A percentile compares a stretch with the other conserved stretches of the same genome.
These are phyloP conservation scores for Amaranthus tricolor DNA, from an alignment of 179 eudicot species.

Conservation along the genomic window DNA sequence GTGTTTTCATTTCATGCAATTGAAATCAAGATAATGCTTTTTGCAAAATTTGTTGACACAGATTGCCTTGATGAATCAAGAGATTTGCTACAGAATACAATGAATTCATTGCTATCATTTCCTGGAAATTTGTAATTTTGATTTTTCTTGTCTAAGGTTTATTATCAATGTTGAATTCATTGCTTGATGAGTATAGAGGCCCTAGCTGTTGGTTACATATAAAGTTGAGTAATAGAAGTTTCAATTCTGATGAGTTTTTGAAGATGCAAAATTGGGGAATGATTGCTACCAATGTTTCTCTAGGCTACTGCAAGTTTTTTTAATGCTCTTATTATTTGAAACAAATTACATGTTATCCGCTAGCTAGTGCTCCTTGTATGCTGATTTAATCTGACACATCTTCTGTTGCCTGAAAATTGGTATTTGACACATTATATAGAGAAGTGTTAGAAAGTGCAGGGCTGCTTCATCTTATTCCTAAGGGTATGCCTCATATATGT, in stretches of 20 bases:
- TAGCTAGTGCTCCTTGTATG: not conserved
- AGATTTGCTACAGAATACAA: not conserved
- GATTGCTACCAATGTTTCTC: not conserved
- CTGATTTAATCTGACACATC: not conserved
- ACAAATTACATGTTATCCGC: not conserved
- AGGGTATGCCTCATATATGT: not conserved
- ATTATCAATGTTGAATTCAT: not conserved
- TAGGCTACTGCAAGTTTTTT: not conserved
- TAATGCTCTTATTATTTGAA: not conserved
- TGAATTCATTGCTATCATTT: not conserved
- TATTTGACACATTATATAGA: not conserved
- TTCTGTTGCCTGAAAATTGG: not conserved
- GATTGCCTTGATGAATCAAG: not conserved
- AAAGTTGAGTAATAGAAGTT: not conserved
- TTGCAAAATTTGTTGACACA: not conserved
- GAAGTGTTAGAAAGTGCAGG: not conserved
- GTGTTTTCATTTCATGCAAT: not conserved
- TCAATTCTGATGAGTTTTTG: not conserved
- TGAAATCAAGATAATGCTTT: not conserved
- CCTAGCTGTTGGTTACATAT: not conserved
- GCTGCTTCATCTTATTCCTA: not conserved
- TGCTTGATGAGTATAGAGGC: conserved; percentile 4
- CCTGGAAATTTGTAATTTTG: not conserved
- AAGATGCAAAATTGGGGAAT: not conserved
- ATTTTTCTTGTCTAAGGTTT: not conserved